Percentiles rank a stretch among this genome's conserved stretches.
These are phyloP conservation scores for Thinopyrum obtusiflorum DNA, from an alignment of 202 grass and related monocot species.

Conservation along the genomic window DNA sequence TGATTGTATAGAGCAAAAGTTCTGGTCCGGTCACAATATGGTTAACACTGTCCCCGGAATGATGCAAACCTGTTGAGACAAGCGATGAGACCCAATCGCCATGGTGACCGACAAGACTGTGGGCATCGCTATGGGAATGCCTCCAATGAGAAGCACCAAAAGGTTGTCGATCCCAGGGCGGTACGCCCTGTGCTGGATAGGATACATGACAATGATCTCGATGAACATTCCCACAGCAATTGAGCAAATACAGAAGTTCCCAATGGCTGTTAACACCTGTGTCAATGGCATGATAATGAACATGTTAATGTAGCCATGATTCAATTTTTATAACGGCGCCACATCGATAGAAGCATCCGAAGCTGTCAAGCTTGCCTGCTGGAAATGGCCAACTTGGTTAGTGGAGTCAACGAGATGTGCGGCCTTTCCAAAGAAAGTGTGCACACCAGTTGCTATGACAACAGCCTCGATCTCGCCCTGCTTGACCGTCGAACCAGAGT, in stretches of 20 bases:
- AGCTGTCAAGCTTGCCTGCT: slow-evolving; percentile 37
- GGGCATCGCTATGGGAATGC: slow-evolving; percentile 84
- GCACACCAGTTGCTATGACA: slow-evolving; percentile 65
- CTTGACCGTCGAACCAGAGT: slow-evolving; percentile 63
- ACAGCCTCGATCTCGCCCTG: slow-evolving; percentile 69
- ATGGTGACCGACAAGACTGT: slow-evolving; percentile 77
- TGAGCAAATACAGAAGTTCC: slow-evolving; percentile 78
- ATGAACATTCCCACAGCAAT: slow-evolving; percentile 63
- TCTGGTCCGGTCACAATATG: not conserved
- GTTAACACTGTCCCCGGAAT: not conserved
- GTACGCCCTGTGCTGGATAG: slow-evolving; percentile 58
- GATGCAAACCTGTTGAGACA: slow-evolving; percentile 57
- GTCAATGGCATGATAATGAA: not conserved
- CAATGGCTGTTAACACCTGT: slow-evolving; percentile 69
- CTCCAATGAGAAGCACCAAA: slow-evolving; percentile 79
- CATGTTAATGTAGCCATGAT: not conserved
- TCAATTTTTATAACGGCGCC: not conserved
- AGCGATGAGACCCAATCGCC: slow-evolving; percentile 78
- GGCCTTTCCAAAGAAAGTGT: slow-evolving; percentile 76
- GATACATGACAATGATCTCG: slow-evolving; percentile 72
- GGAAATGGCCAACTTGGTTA: slow-evolving; percentile 65
- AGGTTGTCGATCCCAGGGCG: slow-evolving; percentile 71
- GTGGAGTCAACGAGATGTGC: slow-evolving; percentile 70
- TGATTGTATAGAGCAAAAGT: not conserved
- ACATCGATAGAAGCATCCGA: not conserved